Percentiles rank a stretch among this genome's conserved stretches.
Conservation (phyloP, 257 asterid species). For the Lycium ferocissimum region DNA sequence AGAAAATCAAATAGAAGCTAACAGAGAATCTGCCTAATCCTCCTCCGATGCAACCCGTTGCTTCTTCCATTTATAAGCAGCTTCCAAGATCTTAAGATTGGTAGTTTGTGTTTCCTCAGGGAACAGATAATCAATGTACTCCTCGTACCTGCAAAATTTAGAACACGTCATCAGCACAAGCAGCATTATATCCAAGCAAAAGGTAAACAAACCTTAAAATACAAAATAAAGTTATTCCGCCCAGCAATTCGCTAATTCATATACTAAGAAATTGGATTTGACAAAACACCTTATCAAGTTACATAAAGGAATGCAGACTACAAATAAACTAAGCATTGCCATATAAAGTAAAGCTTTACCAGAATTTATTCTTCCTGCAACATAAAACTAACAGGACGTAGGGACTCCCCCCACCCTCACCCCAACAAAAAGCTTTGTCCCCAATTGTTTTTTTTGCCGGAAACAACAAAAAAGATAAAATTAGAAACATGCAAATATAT, state of each 20-base stretch:
- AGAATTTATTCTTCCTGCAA: not conserved
- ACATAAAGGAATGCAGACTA: not conserved
- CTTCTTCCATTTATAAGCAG: slow-evolving; percentile 95
- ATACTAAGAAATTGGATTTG: not conserved
- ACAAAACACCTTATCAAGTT: not conserved
- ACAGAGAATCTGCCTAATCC: slow-evolving; percentile 45
- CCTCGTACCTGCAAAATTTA: slow-evolving; percentile 72
- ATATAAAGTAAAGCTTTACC: not conserved
- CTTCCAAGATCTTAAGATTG: slow-evolving; percentile 80
- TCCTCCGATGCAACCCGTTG: slow-evolving; percentile 60
- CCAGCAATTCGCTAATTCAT: not conserved
- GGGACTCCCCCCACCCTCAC: not conserved
- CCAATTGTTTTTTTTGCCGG: not conserved
- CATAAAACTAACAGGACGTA: not conserved
- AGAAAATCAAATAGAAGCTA: not conserved
- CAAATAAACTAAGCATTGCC: not conserved
- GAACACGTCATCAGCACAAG: slow-evolving; percentile 33
- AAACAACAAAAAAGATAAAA: not conserved
- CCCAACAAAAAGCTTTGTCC: no score
- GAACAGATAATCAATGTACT: slow-evolving; percentile 83
- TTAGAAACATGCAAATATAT: not conserved
- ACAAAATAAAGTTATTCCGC: not conserved
- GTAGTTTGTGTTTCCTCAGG: slow-evolving; percentile 87
- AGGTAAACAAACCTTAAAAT: not conserved
- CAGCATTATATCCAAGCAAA: not conserved